Percentiles rank a stretch among this genome's conserved stretches.
Evolutionary conservation across 2,329 filamentous ascomycete genomes (phyloP).

Genomic region (Truncatella angustata): DNA sequence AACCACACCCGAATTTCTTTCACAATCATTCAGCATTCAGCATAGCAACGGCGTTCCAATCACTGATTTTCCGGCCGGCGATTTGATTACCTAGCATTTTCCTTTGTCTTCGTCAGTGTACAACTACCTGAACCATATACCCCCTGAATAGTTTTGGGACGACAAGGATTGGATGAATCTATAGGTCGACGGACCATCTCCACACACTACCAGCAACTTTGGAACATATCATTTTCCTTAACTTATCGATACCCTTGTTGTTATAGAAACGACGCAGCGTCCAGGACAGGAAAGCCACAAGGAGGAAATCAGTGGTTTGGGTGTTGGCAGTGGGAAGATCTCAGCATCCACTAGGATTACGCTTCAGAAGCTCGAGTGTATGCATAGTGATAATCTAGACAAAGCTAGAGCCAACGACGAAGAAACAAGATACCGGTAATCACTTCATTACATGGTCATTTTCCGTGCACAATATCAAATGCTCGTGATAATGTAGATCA

Average conservation of each 20-base stretch:
- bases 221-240: background rate
- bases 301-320: too few species aligned
- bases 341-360: too few species aligned
- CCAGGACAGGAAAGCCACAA: too few species aligned
- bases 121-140: background rate
- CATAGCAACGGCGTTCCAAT: constrained; percentile 2
- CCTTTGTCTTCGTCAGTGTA: background rate
- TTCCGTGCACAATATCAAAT: too few species aligned
- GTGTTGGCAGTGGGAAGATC: too few species aligned
- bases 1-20: background rate
- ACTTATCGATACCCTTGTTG: background rate
- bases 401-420: too few species aligned
- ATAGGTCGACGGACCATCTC: background rate
- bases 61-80: background rate
- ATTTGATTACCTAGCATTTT: background rate
- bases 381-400: too few species aligned
- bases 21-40: background rate
- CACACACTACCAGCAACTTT: background rate
- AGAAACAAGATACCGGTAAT: too few species aligned
- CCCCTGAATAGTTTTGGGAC: background rate
- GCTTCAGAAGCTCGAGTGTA: too few species aligned
- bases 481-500: too few species aligned
- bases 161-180: background rate
- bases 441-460: too few species aligned
- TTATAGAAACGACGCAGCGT: too few species aligned